Conservation (phyloP, 176 grass and related monocot genomes). For the Rhynchospora tenuis region DNA sequence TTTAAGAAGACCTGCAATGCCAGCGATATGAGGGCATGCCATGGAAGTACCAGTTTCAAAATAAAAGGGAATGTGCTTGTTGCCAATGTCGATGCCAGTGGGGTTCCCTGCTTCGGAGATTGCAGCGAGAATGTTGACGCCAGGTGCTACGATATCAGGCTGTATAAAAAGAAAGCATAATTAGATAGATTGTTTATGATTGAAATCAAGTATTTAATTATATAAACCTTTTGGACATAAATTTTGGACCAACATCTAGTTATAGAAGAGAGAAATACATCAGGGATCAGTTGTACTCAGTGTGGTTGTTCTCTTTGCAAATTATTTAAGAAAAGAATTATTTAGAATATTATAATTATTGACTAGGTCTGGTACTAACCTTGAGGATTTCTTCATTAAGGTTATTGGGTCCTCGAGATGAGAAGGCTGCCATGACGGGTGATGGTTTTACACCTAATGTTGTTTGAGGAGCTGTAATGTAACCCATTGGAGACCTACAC, state of each 20-base stretch:
- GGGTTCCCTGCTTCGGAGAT: constrained; percentile 43
- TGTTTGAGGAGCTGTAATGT: constrained; percentile 51
- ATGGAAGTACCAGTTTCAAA: constrained; percentile 90
- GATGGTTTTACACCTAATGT: constrained; percentile 57
- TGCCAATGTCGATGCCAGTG: constrained; percentile 57
- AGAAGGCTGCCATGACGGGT: constrained; percentile 91
- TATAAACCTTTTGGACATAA: too few species aligned
- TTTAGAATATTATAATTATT: not conserved
- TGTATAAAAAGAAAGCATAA: not conserved
- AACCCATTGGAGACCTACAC: constrained; percentile 36
- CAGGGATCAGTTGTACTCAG: too few species aligned
- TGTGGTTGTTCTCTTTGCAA: too few species aligned
- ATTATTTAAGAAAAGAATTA: not conserved
- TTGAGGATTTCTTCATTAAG: constrained; percentile 82
- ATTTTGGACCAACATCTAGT: too few species aligned
- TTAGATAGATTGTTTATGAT: not conserved
- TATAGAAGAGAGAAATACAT: not conserved
- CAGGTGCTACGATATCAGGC: constrained; percentile 94
- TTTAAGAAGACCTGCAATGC: constrained; percentile 75
- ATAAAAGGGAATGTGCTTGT: constrained; percentile 72
- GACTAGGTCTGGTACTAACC: constrained; percentile 20
- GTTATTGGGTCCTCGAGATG: constrained; percentile 68
- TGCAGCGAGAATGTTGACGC: constrained; percentile 74
- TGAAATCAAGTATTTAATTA: too few species aligned
- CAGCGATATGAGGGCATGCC: constrained; percentile 83